These are phyloP conservation scores for Floccularia luteovirens DNA, from an alignment of 768 basidiomycete genomes.

Conservation along the genomic window DNA sequence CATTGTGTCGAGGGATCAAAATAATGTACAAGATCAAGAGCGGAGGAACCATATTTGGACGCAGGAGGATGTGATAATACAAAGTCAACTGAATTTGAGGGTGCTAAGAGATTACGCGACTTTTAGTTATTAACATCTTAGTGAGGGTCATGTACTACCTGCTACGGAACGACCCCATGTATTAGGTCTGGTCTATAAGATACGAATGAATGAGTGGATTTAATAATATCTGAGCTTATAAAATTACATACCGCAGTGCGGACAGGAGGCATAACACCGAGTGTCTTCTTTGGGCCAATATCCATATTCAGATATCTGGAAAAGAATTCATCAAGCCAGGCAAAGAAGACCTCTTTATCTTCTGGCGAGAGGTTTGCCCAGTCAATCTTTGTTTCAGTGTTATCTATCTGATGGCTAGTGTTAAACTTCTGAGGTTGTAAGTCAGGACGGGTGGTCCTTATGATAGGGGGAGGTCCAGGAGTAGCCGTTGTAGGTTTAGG, in stretches of 20 bases:
- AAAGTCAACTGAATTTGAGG: conserved; percentile 7
- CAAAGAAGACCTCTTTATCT: conserved; percentile 69
- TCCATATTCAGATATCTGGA: conserved; percentile 20
- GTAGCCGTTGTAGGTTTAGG: background rate
- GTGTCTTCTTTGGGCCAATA: background rate
- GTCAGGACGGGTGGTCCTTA: conserved; percentile 22
- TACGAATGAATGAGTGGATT: background rate
- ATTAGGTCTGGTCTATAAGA: conserved; percentile 17
- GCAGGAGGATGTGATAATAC: conserved; percentile 25
- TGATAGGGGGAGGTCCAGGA: conserved; percentile 22
- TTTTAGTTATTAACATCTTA: too few relatives aligned
- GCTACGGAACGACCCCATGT: too few relatives aligned
- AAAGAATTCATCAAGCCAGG: conserved; percentile 81
- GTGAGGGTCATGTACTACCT: too few relatives aligned
- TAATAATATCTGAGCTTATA: background rate
- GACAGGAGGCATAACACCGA: background rate
- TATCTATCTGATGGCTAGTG: background rate
- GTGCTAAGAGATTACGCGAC: background rate
- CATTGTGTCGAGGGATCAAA: conserved; percentile 33
- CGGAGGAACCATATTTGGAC: conserved; percentile 21
- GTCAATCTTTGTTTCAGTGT: conserved; percentile 33
- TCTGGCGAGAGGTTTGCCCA: conserved; percentile 61
- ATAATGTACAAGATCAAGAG: conserved; percentile 35
- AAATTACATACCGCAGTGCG: background rate
- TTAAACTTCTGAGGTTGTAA: conserved; percentile 1